Base-by-base conservation (phyloP, 257 asterid genomes). In the Nicotiana sylvestris region DNA sequence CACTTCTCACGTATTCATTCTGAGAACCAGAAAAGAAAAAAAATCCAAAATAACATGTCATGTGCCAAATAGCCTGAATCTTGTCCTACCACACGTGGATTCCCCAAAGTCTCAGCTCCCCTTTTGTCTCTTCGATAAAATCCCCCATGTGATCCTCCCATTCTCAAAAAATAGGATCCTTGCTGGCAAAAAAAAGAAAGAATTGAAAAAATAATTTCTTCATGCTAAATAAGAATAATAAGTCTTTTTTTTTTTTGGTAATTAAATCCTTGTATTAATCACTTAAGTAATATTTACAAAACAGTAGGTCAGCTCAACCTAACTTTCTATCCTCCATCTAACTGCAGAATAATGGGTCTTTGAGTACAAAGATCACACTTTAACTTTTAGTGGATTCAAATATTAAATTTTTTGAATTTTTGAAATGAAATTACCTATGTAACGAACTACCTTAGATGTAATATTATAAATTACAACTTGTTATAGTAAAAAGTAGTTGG, bases 61-160 rank as follows among this genome's bases (percentile, higher is more conserved):
- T 81, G 85, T 76, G 83, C 85, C 80, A 37, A 80, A 32, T 60
- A 25, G 56, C 61, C 79, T 25, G 37, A 46, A 21, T 25, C 1
- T 72, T 80, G 83, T 62, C 64, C 83, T 43, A 43, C 64, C 49
- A 80, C n/a, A 80, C 82, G 76, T 80, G 82, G 46, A 62, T 62
- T 18, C 7, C 4, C 68, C 82, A 6, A 32, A 78, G 25, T 10
- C 15, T 78, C 30, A 74, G 61, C 80, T 74, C 27, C 33, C 80
- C 37, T 49, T 74, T 27, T 53, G 62, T 49, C 33, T 74, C 80
- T 74, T 74, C 64, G 64, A 49, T 74, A 74, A 74, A 74, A 74
- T 49, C 43, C 43, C 37, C 80, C 80, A 74, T 74, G 80, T 74
- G 80, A 43, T 25, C 60, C 35, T 72, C 3, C 78, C 46, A 5